Evolutionary conservation across 2,329 filamentous ascomycete species (phyloP).

Genomic region (Sphaerostilbella broomeana): DNA sequence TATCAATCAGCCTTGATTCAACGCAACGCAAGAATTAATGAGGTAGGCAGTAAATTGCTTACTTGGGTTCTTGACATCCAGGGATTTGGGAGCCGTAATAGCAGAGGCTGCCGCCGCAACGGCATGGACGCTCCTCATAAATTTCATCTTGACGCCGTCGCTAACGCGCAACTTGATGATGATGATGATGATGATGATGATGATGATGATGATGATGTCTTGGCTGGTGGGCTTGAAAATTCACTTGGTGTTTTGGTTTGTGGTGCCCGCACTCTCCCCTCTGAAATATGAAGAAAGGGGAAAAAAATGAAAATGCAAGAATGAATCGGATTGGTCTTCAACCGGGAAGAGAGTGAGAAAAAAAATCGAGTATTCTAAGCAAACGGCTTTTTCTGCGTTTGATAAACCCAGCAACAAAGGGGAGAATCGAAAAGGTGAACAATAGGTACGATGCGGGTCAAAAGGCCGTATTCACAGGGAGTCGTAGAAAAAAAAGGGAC

Average conservation of each 20-base stretch:
- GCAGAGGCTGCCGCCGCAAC: constrained; percentile 22
- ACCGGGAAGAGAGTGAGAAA: constrained; percentile 1
- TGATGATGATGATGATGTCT: background rate
- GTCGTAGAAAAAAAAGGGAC: background rate
- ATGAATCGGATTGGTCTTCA: constrained; percentile 3
- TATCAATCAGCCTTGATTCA: background rate
- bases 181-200: background rate
- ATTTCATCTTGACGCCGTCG: constrained; percentile 23
- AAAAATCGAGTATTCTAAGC: too few species aligned
- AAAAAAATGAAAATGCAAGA: background rate
- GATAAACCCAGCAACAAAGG: background rate
- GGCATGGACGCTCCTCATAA: constrained; percentile 18
- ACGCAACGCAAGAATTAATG: background rate
- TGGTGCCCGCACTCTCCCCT: too few species aligned
- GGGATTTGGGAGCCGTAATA: constrained; percentile 29
- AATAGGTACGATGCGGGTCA: background rate
- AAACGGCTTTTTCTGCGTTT: too few species aligned
- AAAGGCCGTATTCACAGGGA: background rate
- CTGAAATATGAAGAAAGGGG: too few species aligned
- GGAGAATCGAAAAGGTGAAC: background rate
- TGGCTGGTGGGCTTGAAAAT: background rate
- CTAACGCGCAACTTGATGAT: too few species aligned
- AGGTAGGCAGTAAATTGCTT: constrained; percentile 14
- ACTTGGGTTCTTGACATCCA: constrained; percentile 34
- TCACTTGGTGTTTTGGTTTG: background rate